Evolutionary conservation across 257 asterid species (phyloP).

Genomic region (Nicotiana benthamiana): DNA sequence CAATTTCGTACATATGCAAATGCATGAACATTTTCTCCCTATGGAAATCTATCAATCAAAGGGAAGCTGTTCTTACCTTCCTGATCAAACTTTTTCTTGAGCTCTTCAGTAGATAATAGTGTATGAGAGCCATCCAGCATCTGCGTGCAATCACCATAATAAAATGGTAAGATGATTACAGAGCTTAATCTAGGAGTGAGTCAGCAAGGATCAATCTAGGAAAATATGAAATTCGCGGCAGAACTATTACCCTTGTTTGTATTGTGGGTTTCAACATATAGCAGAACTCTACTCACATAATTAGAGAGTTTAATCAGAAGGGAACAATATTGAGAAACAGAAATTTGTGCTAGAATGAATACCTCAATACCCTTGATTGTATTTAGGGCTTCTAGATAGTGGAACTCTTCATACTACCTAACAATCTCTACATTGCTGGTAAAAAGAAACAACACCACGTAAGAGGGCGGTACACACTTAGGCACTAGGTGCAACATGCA

Average conservation of each 20-base stretch:
- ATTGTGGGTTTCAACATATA: too few relatives aligned
- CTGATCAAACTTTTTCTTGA: slow-evolving; percentile 60
- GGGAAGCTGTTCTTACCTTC: slow-evolving; percentile 48
- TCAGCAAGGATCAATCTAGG: neutral
- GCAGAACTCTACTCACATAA: neutral
- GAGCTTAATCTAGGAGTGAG: neutral
- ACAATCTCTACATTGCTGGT: neutral
- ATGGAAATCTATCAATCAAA: neutral
- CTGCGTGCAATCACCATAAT: slow-evolving; percentile 32
- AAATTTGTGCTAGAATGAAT: neutral
- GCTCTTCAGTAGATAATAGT: slow-evolving; percentile 72
- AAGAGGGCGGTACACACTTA: neutral
- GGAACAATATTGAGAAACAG: neutral
- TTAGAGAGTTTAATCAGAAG: neutral
- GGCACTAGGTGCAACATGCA: neutral
- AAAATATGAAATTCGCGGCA: too few relatives aligned
- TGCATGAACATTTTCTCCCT: neutral
- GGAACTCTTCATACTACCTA: neutral
- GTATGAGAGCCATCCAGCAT: slow-evolving; percentile 77
- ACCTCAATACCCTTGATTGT: neutral
- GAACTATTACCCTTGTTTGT: neutral
- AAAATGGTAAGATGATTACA: neutral
- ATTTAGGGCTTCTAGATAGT: neutral
- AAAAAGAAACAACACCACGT: neutral
- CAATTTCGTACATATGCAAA: neutral